phyloP scores from a whole-genome alignment of 345 rosid species.

The Lepidium aucheri region DNA sequence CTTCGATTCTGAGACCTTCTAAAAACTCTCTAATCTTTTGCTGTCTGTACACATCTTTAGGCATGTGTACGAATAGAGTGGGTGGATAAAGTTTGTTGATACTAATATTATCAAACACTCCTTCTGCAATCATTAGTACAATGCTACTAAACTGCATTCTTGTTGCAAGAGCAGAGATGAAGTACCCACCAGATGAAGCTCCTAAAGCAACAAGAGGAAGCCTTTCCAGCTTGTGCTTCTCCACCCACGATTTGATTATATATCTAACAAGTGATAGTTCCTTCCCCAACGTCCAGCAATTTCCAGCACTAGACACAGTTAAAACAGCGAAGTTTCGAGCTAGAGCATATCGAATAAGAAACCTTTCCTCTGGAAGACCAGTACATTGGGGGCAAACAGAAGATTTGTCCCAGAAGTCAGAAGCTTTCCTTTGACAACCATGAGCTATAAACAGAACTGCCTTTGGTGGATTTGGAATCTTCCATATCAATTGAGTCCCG shows the following conservation, averaged over 20 bases:
- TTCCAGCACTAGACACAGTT: constrained; percentile 57
- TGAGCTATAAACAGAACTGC: constrained; percentile 85
- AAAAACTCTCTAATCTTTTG: constrained; percentile 53
- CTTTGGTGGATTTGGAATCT: constrained; percentile 66
- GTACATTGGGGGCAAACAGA: constrained; percentile 50
- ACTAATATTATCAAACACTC: constrained; percentile 53
- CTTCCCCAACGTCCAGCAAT: constrained; percentile 66
- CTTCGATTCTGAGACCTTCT: constrained; percentile 45
- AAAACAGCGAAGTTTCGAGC: constrained; percentile 51
- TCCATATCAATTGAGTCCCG: constrained; percentile 71
- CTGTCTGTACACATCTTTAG: constrained; percentile 59
- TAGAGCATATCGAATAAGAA: constrained; percentile 56
- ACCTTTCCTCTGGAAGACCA: constrained; percentile 82
- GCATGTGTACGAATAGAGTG: constrained; percentile 90
- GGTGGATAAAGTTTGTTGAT: constrained; percentile 57
- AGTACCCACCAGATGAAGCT: constrained; percentile 92
- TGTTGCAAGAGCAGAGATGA: constrained; percentile 66
- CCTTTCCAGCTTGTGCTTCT: constrained; percentile 40
- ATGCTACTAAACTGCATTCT: constrained; percentile 58
- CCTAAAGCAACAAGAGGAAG: constrained; percentile 89
- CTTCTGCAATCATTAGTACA: constrained; percentile 82
- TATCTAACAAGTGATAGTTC: constrained; percentile 47
- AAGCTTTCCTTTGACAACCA: constrained; percentile 80
- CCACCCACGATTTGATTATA: constrained; percentile 54
- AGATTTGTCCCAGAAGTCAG: constrained; percentile 80